Conservation (phyloP, 1,139 yeast species). For the Debaryomyces singareniensis region DNA sequence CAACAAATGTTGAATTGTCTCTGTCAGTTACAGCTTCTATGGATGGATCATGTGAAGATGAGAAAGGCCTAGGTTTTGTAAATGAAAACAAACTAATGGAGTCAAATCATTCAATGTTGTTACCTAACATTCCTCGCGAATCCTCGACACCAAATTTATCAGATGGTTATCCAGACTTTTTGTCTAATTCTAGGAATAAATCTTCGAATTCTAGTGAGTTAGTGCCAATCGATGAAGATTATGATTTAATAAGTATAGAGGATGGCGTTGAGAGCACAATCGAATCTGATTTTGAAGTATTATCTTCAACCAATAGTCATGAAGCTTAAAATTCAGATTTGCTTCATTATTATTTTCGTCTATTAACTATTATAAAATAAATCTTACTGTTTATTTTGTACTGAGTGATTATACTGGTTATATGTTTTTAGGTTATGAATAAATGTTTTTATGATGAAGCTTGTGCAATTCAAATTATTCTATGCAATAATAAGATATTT, state of each 20-base stretch:
- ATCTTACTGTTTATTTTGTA: too few species aligned
- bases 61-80: not conserved
- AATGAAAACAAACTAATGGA: not conserved
- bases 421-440: too few species aligned
- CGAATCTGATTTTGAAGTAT: slow-evolving; percentile 34
- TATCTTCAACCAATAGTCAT: slow-evolving; percentile 22
- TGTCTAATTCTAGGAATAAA: too few species aligned
- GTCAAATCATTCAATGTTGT: not conserved
- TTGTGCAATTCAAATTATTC: too few species aligned
- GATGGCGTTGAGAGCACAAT: slow-evolving; percentile 16
- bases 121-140: not conserved
- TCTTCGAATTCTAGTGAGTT: slow-evolving; percentile 3
- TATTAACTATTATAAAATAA: too few species aligned
- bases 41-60: not conserved
- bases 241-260: slow-evolving; percentile 28
- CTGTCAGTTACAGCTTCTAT: not conserved
- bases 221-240: slow-evolving; percentile 19
- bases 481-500: too few species aligned
- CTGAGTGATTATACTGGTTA: too few species aligned
- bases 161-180: not conserved
- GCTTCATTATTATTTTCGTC: too few species aligned
- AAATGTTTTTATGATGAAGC: too few species aligned
- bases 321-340: too few species aligned
- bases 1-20: not conserved
- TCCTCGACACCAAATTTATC: not conserved